These are phyloP conservation scores for Trypanosoma scelopori DNA, from an alignment of 208 protist species.

Conservation along the genomic window DNA sequence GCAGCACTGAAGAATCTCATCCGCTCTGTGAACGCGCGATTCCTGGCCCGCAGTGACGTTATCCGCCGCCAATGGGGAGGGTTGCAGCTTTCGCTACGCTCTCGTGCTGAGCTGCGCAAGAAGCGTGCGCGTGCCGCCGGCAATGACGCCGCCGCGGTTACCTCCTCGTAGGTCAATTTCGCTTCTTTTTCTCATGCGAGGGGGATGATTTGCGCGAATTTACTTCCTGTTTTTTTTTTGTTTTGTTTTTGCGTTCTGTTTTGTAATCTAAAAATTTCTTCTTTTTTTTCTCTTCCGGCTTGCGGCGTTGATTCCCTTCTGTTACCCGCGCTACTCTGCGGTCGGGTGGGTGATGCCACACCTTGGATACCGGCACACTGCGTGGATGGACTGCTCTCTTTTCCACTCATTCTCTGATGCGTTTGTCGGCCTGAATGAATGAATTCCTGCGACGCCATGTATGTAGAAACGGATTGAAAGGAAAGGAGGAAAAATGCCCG, in stretches of 20 bases:
- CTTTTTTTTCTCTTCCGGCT: conserved; percentile 23
- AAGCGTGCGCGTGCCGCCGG: conserved; percentile 71
- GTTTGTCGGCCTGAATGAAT: too few species aligned
- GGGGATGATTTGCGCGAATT: too few species aligned
- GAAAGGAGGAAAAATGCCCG: conserved; percentile 75
- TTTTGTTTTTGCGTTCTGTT: background rate
- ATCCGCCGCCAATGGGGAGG: conserved; percentile 95
- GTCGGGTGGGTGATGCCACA: too few species aligned
- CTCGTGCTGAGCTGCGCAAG: conserved; percentile 78
- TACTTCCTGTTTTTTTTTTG: conserved; percentile 11
- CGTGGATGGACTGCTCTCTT: too few species aligned
- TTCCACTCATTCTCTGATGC: too few species aligned
- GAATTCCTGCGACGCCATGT: too few species aligned
- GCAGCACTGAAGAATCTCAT: conserved; percentile 91
- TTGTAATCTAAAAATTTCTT: background rate
- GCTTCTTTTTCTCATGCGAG: too few species aligned
- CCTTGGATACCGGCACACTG: too few species aligned
- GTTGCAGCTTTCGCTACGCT: conserved; percentile 83
- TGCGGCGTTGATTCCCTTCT: background rate
- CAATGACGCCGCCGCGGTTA: conserved; percentile 51
- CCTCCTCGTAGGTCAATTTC: conserved; percentile 3
- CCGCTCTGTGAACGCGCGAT: conserved; percentile 92
- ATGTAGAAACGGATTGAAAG: conserved; percentile 35
- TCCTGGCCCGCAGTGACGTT: conserved; percentile 93
- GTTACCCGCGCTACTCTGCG: too few species aligned